Base-by-base conservation (phyloP, 2,329 filamentous ascomycete genomes). In the Pestalotiopsis sp. region DNA sequence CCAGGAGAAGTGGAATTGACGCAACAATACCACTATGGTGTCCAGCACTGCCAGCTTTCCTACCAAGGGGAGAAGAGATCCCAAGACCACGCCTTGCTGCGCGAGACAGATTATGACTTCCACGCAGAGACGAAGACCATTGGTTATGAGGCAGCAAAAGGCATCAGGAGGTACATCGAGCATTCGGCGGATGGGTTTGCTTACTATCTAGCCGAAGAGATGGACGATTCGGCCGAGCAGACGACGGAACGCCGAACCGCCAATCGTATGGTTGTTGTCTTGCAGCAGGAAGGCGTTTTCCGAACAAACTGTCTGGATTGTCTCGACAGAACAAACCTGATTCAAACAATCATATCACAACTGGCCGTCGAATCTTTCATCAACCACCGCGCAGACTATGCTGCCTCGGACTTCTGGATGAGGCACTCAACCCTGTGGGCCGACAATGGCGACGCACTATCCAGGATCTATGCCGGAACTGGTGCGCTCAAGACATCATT, bases 291-390 rank as follows among this genome's bases (percentile, higher is more conserved):
- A 78, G 95, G 96, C n/a, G 89, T 97, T 5, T 98, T 98, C 79
- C 89, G 95, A 70, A 97, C 95, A 4, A 99, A 99, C 75, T 99
- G 96, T 78, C 85, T 99, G 31, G 96, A 99, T 79, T 99, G 96
- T 78, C 84, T 99, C 58, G 96, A 99, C 79, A 90, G 96, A 69
- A 99, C 96, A 7, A 99, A 99, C 77, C 85, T 98, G 36, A 94
- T 99, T 36, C 96, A 99, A 81, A 97, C 95, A 0, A 93, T 98
- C 72, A 93, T 99, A 74, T 98, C 95, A 69, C 92, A 94, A 75
- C 95, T 98, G 92, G 94, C 94, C 0, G 85, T 98, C 23, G 94
- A 97, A 78, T 85, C 91, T 0, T 98, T 98, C 74, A 83, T 99
- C 3, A 82, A 83, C 14, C 94, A 97, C 73, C 87, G 91, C 70